Conservation (phyloP, 1,284 basidiomycete species). For the Moesziomyces sp. region DNA sequence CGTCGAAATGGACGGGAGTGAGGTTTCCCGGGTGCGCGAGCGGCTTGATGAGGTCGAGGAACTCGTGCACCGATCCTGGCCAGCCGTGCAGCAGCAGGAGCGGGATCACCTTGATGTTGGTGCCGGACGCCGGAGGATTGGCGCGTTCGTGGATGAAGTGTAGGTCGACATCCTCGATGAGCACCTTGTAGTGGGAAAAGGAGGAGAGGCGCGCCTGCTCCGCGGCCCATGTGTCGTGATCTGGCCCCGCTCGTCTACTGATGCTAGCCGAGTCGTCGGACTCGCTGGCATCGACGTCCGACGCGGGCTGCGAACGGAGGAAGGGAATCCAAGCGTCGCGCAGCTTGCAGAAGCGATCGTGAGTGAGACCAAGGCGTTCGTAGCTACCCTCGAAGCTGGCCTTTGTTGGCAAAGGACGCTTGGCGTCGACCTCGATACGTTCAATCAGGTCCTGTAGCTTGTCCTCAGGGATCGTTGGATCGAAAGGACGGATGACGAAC, state of each 20-base stretch:
- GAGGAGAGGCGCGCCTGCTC: constrained; percentile 42
- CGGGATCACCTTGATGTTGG: constrained; percentile 60
- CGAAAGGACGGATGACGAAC: constrained; percentile 25
- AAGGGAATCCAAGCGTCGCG: constrained; percentile 45
- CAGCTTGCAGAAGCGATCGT: constrained; percentile 38
- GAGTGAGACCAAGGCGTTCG: constrained; percentile 45
- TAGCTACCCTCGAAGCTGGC: constrained; percentile 42
- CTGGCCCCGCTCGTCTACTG: constrained; percentile 31
- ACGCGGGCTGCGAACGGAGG: constrained; percentile 18
- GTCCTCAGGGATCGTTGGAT: constrained; percentile 28
- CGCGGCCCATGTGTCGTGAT: constrained; percentile 56
- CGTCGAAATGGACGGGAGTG: constrained; percentile 54
- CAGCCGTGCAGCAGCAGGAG: constrained; percentile 67
- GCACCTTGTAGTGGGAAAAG: constrained; percentile 50
- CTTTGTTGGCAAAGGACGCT: constrained; percentile 25
- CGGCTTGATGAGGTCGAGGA: constrained; percentile 58
- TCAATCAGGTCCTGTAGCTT: constrained; percentile 29
- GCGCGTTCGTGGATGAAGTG: constrained; percentile 64
- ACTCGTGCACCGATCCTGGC: constrained; percentile 64
- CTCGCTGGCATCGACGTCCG: constrained; percentile 5
- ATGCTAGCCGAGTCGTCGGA: constrained; percentile 15
- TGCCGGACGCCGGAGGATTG: constrained; percentile 16
- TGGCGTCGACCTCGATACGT: constrained; percentile 21
- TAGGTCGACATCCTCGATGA: constrained; percentile 57
- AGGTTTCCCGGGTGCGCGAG: constrained; percentile 57